Evolutionary conservation across 2,329 filamentous ascomycete genomes (phyloP).

Genomic region (Colletotrichum truncatum): DNA sequence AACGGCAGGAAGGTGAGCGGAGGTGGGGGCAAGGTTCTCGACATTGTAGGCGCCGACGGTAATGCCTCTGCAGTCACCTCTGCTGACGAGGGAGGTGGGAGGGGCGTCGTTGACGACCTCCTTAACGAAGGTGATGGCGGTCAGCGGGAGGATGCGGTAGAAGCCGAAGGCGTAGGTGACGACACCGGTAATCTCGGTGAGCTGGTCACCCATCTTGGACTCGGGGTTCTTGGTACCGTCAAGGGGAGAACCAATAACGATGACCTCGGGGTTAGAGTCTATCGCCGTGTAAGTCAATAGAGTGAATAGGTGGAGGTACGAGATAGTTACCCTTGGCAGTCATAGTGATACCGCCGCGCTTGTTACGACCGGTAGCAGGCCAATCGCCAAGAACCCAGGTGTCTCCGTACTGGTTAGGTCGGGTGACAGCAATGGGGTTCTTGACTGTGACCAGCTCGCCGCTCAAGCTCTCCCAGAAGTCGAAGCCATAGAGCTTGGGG

Average conservation of each 20-base stretch:
- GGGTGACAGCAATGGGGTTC: constrained; percentile 63
- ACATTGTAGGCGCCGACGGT: constrained; percentile 76
- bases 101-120: constrained; percentile 56
- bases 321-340: constrained; percentile 55
- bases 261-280: constrained; percentile 76
- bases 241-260: constrained; percentile 71
- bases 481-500: constrained; percentile 70
- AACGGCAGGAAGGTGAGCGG: constrained; percentile 64
- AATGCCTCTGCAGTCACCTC: constrained; percentile 66
- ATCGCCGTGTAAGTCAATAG: constrained; percentile 7
- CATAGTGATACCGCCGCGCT: constrained; percentile 71
- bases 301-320: not conserved
- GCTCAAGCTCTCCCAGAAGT: constrained; percentile 77
- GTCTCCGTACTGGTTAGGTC: constrained; percentile 72
- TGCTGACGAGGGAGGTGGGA: constrained; percentile 61
- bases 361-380: constrained; percentile 69
- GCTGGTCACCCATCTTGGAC: constrained; percentile 70
- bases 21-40: constrained; percentile 70
- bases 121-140: constrained; percentile 60
- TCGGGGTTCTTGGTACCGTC: constrained; percentile 71
- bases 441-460: constrained; percentile 74
- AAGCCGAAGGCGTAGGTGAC: constrained; percentile 73
- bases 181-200: constrained; percentile 75
- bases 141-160: constrained; percentile 74
- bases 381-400: constrained; percentile 76